Evolutionary conservation across 1,284 basidiomycete species (phyloP).

Genomic region (Malassezia arunalokei): DNA sequence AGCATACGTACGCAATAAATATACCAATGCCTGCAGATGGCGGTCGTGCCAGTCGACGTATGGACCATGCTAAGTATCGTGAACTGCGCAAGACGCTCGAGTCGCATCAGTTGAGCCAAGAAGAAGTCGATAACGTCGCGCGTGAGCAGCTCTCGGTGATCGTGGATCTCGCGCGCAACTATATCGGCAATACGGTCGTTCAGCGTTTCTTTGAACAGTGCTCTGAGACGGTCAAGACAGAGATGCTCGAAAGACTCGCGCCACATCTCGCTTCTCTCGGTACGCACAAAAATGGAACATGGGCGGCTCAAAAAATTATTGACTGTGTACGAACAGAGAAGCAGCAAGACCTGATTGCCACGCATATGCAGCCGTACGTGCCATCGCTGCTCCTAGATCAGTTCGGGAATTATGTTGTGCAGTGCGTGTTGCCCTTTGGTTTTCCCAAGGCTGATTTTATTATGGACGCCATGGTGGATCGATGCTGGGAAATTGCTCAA

Average conservation of each 20-base stretch:
- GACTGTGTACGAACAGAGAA: constrained; percentile 72
- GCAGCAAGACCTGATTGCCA: constrained; percentile 70
- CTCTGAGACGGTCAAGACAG: constrained; percentile 62
- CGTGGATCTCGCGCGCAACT: constrained; percentile 87
- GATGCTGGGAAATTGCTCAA: constrained; percentile 95
- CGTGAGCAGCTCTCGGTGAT: constrained; percentile 69
- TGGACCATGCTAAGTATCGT: constrained; percentile 85
- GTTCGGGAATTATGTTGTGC: constrained; percentile 96
- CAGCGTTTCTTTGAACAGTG: constrained; percentile 92
- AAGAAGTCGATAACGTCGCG: constrained; percentile 80
- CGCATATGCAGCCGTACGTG: constrained; percentile 76
- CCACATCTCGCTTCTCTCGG: constrained; percentile 95
- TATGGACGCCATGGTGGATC: constrained; percentile 93
- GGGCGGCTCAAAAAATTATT: constrained; percentile 93
- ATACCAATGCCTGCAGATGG: constrained; percentile 37
- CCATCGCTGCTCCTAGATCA: constrained; percentile 89
- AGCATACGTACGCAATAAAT: constrained; percentile 30
- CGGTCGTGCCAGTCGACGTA: constrained; percentile 50
- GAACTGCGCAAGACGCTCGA: constrained; percentile 84
- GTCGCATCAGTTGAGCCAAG: constrained; percentile 64
- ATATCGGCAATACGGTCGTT: constrained; percentile 96
- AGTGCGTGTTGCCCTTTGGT: constrained; percentile 83
- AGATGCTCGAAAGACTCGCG: constrained; percentile 82
- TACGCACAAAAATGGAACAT: constrained; percentile 98
- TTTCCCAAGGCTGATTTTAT: constrained; percentile 82